phyloP scores from a whole-genome alignment of 305 asterid species.

The Fraxinus latifolia region DNA sequence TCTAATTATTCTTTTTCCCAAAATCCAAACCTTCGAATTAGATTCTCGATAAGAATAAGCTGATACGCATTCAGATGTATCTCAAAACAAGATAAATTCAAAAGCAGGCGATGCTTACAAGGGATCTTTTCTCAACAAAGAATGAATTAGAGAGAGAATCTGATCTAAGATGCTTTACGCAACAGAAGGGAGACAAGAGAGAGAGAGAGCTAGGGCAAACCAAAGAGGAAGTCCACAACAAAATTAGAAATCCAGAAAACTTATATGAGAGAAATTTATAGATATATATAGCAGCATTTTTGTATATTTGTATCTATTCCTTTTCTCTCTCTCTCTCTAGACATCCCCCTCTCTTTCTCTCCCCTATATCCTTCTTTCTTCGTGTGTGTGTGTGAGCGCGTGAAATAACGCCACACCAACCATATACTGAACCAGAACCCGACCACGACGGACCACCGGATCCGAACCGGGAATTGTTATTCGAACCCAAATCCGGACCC shows the following conservation, averaged over 20 bases:
- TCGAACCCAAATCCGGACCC: not conserved
- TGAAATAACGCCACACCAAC: not conserved
- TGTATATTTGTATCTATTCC: not conserved
- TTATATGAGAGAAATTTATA: not conserved
- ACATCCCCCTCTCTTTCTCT: not conserved
- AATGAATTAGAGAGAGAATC: conserved; percentile 17
- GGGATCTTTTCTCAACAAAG: not conserved
- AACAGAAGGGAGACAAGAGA: not conserved
- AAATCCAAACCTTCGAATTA: conserved; percentile 4
- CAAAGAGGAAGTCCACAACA: not conserved
- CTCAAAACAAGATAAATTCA: not conserved
- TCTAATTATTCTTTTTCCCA: not conserved
- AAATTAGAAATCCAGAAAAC: not conserved
- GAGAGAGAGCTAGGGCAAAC: not conserved
- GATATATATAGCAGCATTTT: not conserved
- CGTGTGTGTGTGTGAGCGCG: not conserved
- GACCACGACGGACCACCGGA: conserved; percentile 3
- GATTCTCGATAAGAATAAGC: not conserved
- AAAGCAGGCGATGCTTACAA: conserved; percentile 1
- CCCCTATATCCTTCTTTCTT: not conserved
- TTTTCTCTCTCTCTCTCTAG: not conserved
- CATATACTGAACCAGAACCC: not conserved
- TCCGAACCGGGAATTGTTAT: not conserved
- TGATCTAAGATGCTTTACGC: conserved; percentile 26
- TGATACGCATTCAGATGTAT: not conserved